These are phyloP conservation scores for Chenopodium album DNA, from an alignment of 148 eudicot genomes.

Conservation along the genomic window DNA sequence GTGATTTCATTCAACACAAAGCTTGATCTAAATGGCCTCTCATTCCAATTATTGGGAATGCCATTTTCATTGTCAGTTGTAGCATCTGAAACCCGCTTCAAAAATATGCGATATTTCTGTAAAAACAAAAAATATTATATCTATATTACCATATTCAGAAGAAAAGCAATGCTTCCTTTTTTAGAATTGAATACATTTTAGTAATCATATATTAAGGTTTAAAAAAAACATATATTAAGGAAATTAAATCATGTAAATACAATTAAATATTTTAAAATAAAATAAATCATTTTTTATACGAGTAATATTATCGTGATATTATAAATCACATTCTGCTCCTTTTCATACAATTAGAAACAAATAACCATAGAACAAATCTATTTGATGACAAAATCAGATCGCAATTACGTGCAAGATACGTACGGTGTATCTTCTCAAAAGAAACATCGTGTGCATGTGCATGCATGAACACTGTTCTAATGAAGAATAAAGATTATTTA, in stretches of 20 bases:
- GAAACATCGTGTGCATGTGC: background rate
- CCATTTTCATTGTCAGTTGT: conserved; percentile 16
- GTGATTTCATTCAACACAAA: conserved; percentile 33
- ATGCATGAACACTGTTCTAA: background rate
- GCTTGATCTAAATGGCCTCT: conserved; percentile 34
- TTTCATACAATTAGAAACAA: background rate
- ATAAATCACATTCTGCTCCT: background rate
- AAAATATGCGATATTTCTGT: conserved; percentile 65
- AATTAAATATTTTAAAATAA: background rate
- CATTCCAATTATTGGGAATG: conserved; percentile 11
- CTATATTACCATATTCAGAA: background rate
- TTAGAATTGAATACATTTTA: background rate
- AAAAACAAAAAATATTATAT: background rate
- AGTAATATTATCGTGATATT: background rate
- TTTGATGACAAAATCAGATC: background rate
- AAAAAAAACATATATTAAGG: background rate
- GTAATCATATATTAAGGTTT: too few relatives aligned
- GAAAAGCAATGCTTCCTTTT: background rate
- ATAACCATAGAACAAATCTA: background rate
- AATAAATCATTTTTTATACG: background rate
- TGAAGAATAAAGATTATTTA: background rate
- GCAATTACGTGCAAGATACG: background rate
- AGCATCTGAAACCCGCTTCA: conserved; percentile 38
- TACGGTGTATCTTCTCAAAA: background rate
- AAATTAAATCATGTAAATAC: background rate